Evolutionary conservation across 495 filamentous ascomycete species (phyloP).

Genomic region (Trichoderma virens): DNA sequence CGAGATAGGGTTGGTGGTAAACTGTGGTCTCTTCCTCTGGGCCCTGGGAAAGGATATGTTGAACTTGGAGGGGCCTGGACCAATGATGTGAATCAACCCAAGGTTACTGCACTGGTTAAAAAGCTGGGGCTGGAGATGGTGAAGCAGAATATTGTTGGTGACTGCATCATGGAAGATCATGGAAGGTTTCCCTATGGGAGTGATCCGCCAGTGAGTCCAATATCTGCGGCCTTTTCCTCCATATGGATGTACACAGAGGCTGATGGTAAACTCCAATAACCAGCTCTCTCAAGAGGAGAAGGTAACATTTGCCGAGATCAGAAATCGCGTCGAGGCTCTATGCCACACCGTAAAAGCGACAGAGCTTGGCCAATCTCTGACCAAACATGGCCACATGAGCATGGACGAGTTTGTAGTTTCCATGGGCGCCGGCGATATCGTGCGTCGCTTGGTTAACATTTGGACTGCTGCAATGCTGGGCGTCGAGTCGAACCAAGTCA

Average conservation of each 20-base stretch:
- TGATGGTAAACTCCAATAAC: neutral
- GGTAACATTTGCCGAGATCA: neutral
- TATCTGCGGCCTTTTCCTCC: neutral
- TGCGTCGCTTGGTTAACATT: constrained; percentile 23
- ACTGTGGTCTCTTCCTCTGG: constrained; percentile 23
- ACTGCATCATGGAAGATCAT: constrained; percentile 25
- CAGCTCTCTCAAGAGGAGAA: neutral
- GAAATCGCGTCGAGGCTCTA: neutral
- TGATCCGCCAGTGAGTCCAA: neutral
- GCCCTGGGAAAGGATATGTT: constrained; percentile 20
- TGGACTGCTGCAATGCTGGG: constrained; percentile 40
- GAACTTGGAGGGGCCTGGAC: constrained; percentile 48
- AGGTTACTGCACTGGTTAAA: constrained; percentile 28
- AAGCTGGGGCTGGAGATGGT: constrained; percentile 32
- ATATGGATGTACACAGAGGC: neutral
- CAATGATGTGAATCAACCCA: constrained; percentile 41
- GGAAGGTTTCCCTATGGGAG: constrained; percentile 16
- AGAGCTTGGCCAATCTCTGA: neutral
- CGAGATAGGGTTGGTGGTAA: constrained; percentile 46
- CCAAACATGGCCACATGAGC: constrained; percentile 4
- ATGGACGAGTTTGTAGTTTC: neutral
- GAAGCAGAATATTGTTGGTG: constrained; percentile 35
- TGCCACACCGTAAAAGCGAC: neutral
- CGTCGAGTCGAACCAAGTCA: constrained; percentile 32
- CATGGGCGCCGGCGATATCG: constrained; percentile 18